phyloP scores from a whole-genome alignment of 2,329 filamentous ascomycete genomes.

The Cladophialophora psammophila region DNA sequence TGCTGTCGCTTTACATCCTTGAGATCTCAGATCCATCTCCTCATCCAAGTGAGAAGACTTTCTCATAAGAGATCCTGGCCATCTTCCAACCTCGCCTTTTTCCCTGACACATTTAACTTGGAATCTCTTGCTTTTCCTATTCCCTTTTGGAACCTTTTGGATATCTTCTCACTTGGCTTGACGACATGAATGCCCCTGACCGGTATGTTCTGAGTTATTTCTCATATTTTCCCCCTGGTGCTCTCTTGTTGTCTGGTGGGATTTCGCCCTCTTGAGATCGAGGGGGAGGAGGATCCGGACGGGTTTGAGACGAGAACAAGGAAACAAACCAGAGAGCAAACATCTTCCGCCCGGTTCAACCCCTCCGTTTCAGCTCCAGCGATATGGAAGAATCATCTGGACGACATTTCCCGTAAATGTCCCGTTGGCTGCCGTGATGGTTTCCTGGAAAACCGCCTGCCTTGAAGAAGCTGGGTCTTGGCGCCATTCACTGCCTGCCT shows the following conservation, averaged over 20 bases:
- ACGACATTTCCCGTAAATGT: neutral
- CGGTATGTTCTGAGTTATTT: slow-evolving; percentile 33
- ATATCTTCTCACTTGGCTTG: slow-evolving; percentile 19
- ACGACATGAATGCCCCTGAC: slow-evolving; percentile 37
- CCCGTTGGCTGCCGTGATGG: slow-evolving; percentile 9
- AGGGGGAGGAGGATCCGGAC: neutral
- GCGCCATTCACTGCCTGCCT: neutral
- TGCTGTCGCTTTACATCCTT: neutral
- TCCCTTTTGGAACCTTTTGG: slow-evolving; percentile 8
- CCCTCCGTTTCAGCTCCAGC: neutral
- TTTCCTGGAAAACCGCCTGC: neutral
- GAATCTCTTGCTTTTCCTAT: neutral
- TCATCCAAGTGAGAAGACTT: neutral
- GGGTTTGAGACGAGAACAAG: neutral
- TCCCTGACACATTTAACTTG: neutral
- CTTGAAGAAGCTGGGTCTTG: slow-evolving; percentile 7
- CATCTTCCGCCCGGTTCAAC: neutral
- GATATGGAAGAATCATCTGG: neutral
- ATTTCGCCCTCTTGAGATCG: neutral
- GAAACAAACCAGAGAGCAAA: slow-evolving; percentile 5
- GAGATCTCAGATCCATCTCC: neutral
- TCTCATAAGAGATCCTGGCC: neutral
- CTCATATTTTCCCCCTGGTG: neutral
- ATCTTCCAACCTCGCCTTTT: neutral
- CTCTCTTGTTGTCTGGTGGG: slow-evolving; percentile 5